phyloP scores from a whole-genome alignment of 2,329 filamentous ascomycete species.

The Colletotrichum sp. region DNA sequence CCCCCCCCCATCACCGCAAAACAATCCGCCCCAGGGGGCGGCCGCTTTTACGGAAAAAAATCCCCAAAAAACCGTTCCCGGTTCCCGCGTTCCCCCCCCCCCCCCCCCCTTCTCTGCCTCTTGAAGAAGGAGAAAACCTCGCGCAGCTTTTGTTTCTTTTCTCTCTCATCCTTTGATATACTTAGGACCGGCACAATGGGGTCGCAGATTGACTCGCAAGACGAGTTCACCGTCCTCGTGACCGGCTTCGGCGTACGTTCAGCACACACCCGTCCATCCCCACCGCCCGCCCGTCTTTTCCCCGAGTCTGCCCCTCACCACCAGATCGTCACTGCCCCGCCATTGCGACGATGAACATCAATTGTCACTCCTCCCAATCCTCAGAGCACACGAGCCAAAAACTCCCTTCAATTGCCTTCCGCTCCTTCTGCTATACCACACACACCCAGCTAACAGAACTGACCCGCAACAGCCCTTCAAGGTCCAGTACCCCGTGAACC shows the following conservation, averaged over 20 bases:
- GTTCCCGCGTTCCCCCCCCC: no score
- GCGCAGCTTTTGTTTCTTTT: background rate
- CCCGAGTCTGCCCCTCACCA: background rate
- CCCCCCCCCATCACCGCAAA: no score
- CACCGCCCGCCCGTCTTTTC: background rate
- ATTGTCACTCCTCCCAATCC: background rate
- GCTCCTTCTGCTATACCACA: background rate
- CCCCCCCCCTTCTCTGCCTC: background rate
- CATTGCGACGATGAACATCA: background rate
- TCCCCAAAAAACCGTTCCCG: no score
- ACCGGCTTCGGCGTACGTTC: conserved; percentile 65
- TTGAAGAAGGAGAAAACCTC: background rate
- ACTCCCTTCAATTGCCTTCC: background rate
- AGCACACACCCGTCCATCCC: background rate
- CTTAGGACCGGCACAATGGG: conserved; percentile 31
- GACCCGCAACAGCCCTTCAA: conserved; percentile 70
- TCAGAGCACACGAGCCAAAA: background rate
- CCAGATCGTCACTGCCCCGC: background rate
- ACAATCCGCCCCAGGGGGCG: no score
- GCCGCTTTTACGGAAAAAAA: no score
- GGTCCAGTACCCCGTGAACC: conserved; percentile 73
- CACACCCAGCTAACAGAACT: conserved; percentile 19
- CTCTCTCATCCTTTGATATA: background rate
- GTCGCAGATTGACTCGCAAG: conserved; percentile 37
- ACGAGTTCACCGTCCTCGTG: conserved; percentile 63